phyloP scores from a whole-genome alignment of 371 early-diverging fungal genomes.

The Coemansia sp. region DNA sequence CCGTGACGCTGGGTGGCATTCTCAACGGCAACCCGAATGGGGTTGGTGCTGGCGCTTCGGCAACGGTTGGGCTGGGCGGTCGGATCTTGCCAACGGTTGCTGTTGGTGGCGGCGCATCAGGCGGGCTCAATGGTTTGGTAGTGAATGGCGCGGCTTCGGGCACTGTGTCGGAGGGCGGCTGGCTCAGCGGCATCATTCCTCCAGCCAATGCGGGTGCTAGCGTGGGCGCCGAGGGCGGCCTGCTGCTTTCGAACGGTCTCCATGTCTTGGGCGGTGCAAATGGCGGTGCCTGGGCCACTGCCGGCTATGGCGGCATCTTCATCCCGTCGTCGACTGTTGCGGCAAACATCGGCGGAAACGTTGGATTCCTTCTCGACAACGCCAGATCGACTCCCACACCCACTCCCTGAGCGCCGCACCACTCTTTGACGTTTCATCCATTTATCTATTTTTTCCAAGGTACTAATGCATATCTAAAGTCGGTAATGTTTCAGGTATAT shows the following conservation, averaged over 20 bases:
- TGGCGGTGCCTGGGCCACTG: slow-evolving; percentile 29
- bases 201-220: slow-evolving; percentile 18
- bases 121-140: slow-evolving; percentile 6
- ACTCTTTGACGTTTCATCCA: too few relatives aligned
- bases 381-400: slow-evolving; percentile 9
- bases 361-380: slow-evolving; percentile 16
- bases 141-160: slow-evolving; percentile 16
- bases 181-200: slow-evolving; percentile 15
- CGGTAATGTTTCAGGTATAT: too few relatives aligned
- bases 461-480: too few relatives aligned
- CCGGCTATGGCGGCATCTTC: slow-evolving; percentile 26
- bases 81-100: slow-evolving; percentile 12
- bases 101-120: slow-evolving; percentile 22
- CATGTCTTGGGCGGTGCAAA: slow-evolving; percentile 26
- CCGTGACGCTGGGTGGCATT: slow-evolving; percentile 18
- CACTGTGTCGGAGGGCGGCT: slow-evolving; percentile 18
- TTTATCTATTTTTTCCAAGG: too few relatives aligned
- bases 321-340: slow-evolving; percentile 23
- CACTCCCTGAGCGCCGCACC: slow-evolving; percentile 5
- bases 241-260: slow-evolving; percentile 14
- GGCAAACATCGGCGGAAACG: slow-evolving; percentile 16
- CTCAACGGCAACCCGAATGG: slow-evolving; percentile 21
- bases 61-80: slow-evolving; percentile 21
- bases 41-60: slow-evolving; percentile 22
- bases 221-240: slow-evolving; percentile 11